phyloP scores from a whole-genome alignment of 257 asterid species.

The Anisodus tanguticus region DNA sequence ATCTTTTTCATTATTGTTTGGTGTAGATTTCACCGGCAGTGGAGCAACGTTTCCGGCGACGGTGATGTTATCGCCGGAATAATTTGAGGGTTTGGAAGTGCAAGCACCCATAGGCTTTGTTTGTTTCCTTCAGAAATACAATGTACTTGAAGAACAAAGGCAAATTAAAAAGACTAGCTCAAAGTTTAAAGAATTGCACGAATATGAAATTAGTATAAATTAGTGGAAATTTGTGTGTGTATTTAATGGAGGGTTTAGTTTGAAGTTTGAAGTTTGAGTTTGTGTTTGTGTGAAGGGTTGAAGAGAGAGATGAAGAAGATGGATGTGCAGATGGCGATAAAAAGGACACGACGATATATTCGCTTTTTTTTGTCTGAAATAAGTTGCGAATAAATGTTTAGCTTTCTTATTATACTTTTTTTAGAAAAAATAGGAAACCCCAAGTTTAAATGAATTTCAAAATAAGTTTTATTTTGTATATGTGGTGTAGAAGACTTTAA shows the following conservation, averaged over 20 bases:
- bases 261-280: conserved; percentile 32
- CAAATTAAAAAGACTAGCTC: conserved; percentile 19
- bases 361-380: conserved; percentile 33
- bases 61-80: conserved; percentile 35
- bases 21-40: conserved; percentile 33
- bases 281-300: not conserved
- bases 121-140: conserved; percentile 19
- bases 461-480: not conserved
- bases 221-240: not conserved
- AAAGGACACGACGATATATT: conserved; percentile 38
- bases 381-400: not conserved
- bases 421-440: not conserved
- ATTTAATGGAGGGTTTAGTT: not conserved
- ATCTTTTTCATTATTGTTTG: conserved; percentile 27
- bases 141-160: conserved; percentile 3
- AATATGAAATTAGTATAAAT: not conserved
- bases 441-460: not conserved
- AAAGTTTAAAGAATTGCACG: conserved; percentile 23
- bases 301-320: conserved; percentile 17
- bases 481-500: conserved; percentile 2
- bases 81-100: conserved; percentile 61
- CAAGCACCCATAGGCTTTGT: conserved; percentile 64
- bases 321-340: conserved; percentile 34
- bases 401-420: not conserved
- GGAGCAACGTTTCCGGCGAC: not conserved